These are phyloP conservation scores for Nemania sp. DNA, from an alignment of 2,329 filamentous ascomycete species.

Conservation along the genomic window DNA sequence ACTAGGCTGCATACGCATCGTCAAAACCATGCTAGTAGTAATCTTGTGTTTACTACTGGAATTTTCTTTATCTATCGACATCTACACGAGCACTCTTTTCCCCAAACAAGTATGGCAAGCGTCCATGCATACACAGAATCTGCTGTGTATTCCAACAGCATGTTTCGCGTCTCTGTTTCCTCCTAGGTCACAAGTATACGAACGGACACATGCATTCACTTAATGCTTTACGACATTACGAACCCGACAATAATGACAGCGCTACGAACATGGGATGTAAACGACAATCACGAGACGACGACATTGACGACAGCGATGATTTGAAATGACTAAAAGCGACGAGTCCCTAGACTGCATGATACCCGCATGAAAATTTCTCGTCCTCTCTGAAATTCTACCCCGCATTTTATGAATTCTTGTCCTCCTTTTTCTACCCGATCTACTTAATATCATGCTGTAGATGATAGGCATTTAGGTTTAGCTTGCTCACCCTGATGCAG, in stretches of 20 bases:
- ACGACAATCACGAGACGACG: conserved; percentile 28
- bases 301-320: conserved; percentile 22
- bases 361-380: conserved; percentile 20
- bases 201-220: conserved; percentile 1
- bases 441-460: neutral
- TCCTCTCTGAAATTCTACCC: neutral
- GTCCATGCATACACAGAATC: neutral
- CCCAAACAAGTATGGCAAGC: neutral
- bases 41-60: neutral
- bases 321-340: conserved; percentile 9
- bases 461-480: neutral
- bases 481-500: neutral
- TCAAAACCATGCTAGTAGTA: neutral
- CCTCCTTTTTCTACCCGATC: neutral
- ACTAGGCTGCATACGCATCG: neutral
- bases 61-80: neutral
- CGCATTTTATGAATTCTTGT: neutral
- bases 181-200: neutral
- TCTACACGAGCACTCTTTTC: neutral
- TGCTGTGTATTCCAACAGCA: neutral
- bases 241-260: neutral
- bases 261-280: neutral
- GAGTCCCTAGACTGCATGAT: conserved; percentile 37
- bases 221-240: conserved; percentile 17
- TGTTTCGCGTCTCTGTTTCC: neutral